Conservation (phyloP, 2,329 filamentous ascomycete species). For the Fusarium torulosum region DNA sequence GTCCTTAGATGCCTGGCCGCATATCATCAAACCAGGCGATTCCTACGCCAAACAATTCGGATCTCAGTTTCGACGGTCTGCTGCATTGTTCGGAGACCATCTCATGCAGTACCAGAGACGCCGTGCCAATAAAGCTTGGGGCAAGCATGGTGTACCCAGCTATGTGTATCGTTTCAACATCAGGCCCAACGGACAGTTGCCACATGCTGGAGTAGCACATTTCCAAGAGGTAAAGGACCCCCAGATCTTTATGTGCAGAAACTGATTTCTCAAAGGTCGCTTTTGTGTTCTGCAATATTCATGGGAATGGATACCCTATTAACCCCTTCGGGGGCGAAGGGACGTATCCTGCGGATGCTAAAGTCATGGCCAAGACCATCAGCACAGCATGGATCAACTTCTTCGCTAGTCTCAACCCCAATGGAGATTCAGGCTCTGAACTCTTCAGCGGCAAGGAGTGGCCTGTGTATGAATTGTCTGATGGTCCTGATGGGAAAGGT, state of each 20-base stretch:
- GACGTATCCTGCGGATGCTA: constrained; percentile 45
- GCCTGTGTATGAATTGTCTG: constrained; percentile 44
- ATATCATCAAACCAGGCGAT: constrained; percentile 48
- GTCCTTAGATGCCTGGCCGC: constrained; percentile 51
- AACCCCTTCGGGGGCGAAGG: constrained; percentile 51
- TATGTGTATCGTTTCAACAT: constrained; percentile 54
- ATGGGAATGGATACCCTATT: constrained; percentile 49
- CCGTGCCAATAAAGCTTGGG: constrained; percentile 48
- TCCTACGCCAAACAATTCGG: constrained; percentile 43
- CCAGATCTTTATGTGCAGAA: fast-evolving
- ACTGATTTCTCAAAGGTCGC: constrained; percentile 49
- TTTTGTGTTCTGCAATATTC: constrained; percentile 57
- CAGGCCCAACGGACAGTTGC: constrained; percentile 44
- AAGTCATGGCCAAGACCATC: constrained; percentile 47
- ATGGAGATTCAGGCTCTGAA: constrained; percentile 32
- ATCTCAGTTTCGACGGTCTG: constrained; percentile 49
- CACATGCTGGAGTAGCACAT: constrained; percentile 49
- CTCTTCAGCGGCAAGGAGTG: constrained; percentile 34
- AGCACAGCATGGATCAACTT: constrained; percentile 52
- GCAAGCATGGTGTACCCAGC: constrained; percentile 43
- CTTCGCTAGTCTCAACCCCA: constrained; percentile 45
- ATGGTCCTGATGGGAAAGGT: constrained; percentile 40
- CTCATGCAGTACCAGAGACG: constrained; percentile 48
- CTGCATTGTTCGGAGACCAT: constrained; percentile 49
- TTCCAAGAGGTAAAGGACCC: constrained; percentile 52